Base-by-base conservation (phyloP, 805 yeast genomes). In the Ogataea philodendri region DNA sequence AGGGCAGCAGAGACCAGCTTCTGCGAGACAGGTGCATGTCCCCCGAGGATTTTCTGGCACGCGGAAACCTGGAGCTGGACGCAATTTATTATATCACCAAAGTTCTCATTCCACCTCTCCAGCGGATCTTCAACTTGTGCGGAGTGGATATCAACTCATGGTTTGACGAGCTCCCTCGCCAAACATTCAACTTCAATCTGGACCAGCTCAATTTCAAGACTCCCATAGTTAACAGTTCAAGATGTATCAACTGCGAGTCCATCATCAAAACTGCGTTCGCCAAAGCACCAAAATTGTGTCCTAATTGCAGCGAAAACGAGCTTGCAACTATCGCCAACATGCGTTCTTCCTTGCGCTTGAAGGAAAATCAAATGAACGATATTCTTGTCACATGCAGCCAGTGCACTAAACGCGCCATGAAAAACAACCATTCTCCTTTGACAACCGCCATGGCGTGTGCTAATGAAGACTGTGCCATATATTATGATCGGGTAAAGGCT, bases 51-150 rank as follows among this genome's bases (percentile, higher is more conserved):
- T 76, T 81, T 42, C 54, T 89, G n/a, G 50, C 60, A 1, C 55
- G 49, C 42, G 26, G 54, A 44, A 39, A 32, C 3, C 54, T 71
- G 37, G 71, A 67, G 30, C 56, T 93, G 13, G 98, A 93, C 51
- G 70, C 81, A 14, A 87, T 84, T 24, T 93, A 93, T 54, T 93
- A 93, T 58, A 87, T 93, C 30, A 73, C 74, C 3, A 82, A 85
- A 51, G 86, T 86, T 2, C 59, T 93, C 30, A 76, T 90, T 7
- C 97, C 98, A 2, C 97, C 98, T 0, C 61, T 93, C 36, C 94
- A 86, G 44, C 64, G 98, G 40, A 64, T 90, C 2, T 84, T 93
- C 59, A 83, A 78, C 48, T 59, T 90, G 9, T 61, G 87, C 39
- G 98, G 98, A 0, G 93, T 84, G 3, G 83, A 87, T 60, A 70